These are phyloP conservation scores for Boletus rufocinnamomeus DNA, from an alignment of 768 basidiomycete species.

Conservation along the genomic window DNA sequence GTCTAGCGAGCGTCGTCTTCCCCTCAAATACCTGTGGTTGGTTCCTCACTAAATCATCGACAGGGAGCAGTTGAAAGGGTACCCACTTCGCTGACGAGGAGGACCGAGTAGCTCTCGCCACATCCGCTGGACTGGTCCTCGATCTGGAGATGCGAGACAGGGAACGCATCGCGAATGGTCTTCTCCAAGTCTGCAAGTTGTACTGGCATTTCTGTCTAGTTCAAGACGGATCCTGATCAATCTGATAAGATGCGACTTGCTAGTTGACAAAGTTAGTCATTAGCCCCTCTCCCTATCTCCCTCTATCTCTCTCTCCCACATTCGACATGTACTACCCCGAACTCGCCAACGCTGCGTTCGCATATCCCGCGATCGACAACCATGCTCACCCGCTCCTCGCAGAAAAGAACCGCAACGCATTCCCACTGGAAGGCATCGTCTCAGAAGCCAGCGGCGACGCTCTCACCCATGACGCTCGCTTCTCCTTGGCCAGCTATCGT, in stretches of 20 bases:
- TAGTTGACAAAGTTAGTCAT: constrained; percentile 3
- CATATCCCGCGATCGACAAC: constrained; percentile 70
- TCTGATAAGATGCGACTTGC: constrained; percentile 18
- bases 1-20: constrained; percentile 75
- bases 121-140: constrained; percentile 80
- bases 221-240: not conserved
- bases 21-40: constrained; percentile 67
- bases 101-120: constrained; percentile 72
- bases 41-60: constrained; percentile 2
- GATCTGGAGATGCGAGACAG: constrained; percentile 69
- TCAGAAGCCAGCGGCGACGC: constrained; percentile 64
- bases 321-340: constrained; percentile 19
- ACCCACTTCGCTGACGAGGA: constrained; percentile 75
- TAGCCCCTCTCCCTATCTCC: not conserved
- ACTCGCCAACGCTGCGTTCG: constrained; percentile 21
- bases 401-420: constrained; percentile 40
- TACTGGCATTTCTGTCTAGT: constrained; percentile 54
- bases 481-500: constrained; percentile 60
- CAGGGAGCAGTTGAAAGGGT: not conserved
- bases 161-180: constrained; percentile 62
- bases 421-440: constrained; percentile 65
- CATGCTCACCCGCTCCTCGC: constrained; percentile 74
- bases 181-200: constrained; percentile 55
- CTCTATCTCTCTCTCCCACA: not conserved
- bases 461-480: constrained; percentile 48